Percentiles rank a stretch among this genome's conserved stretches.
phyloP scores from a whole-genome alignment of 345 rosid species.

The Eucalyptus curtisii region DNA sequence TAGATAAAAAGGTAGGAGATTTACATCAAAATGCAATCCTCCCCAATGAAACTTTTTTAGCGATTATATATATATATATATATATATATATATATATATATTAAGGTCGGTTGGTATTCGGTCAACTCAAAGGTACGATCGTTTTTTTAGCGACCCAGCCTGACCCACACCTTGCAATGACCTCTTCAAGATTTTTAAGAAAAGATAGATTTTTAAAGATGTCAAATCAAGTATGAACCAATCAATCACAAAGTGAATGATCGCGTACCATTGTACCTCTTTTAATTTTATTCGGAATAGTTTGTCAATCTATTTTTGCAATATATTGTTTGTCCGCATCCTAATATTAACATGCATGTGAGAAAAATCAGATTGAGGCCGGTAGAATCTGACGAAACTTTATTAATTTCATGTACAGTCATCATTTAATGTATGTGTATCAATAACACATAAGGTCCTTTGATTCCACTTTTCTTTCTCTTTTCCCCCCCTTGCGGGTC shows the following conservation, averaged over 20 bases:
- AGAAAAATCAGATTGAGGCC: neutral
- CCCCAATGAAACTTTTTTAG: neutral
- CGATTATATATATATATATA: too few species aligned
- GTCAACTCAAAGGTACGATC: neutral
- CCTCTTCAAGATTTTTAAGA: neutral
- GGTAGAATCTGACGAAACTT: neutral
- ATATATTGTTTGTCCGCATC: too few species aligned
- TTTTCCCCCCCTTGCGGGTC: neutral
- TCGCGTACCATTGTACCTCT: neutral
- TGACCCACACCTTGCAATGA: neutral
- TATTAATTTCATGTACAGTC: neutral
- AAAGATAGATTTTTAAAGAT: neutral
- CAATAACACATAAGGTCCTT: neutral
- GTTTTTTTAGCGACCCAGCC: fast-evolving
- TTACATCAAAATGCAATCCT: neutral
- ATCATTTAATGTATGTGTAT: neutral
- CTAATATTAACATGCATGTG: neutral
- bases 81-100: neutral
- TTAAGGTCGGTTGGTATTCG: neutral
- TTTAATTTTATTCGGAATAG: neutral
- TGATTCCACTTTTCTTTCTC: neutral
- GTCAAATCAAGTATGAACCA: neutral
- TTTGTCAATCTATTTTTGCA: neutral
- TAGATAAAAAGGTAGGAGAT: neutral
- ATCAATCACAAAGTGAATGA: neutral